Evolutionary conservation across 2,329 filamentous ascomycete genomes (phyloP), one percentile per base, ranked within the genome.

Genomic region (Aspergillus sp.): DNA sequence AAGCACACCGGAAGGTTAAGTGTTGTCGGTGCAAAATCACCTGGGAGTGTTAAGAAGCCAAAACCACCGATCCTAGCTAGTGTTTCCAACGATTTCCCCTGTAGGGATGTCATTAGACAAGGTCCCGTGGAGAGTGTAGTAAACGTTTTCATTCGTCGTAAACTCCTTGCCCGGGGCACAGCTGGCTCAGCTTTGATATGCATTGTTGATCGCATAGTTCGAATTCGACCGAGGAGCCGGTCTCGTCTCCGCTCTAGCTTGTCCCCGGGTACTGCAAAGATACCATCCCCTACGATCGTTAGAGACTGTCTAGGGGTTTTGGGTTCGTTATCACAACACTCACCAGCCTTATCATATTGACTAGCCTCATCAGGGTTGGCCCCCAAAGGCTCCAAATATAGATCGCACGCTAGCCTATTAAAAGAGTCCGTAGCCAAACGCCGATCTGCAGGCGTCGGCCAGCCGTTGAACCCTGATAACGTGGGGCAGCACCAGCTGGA

Each of bases 1-100:
- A 80, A 72, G 48, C 74, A 77, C n/a, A 71, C 71, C 2, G 78
- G 78, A 15, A 80, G 65, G 44, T 68, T 68, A 50, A 78, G 63
- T 4, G 69, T 65, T 12, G 66, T 66, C n/a, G 76, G 75, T 4
- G 70, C 70, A 62, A 76, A 72, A 13, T 75, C 70, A 1, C 51
- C 56, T 1, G 75, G 75, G 5, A 77, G 64, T 6, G 63, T 66
- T 18, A 80, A 61, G 55, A 72, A 68, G 56, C 73, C 73, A 55
- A 76, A 66, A 6, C 78, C 78, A 48, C 78, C 77, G 22, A 80
- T 68, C 12, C 74, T 74, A 45, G 74, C 68, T 18, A 80, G 65
- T n/a, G 67, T 71, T 50, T 78, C 76, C 15, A 80, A 43, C 12
- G 67, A 62, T 47, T 63, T 74, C n/a, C 71, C 74, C 45, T 62